phyloP scores from a whole-genome alignment of 2,329 filamentous ascomycete species.

The Elsinoe perseae region DNA sequence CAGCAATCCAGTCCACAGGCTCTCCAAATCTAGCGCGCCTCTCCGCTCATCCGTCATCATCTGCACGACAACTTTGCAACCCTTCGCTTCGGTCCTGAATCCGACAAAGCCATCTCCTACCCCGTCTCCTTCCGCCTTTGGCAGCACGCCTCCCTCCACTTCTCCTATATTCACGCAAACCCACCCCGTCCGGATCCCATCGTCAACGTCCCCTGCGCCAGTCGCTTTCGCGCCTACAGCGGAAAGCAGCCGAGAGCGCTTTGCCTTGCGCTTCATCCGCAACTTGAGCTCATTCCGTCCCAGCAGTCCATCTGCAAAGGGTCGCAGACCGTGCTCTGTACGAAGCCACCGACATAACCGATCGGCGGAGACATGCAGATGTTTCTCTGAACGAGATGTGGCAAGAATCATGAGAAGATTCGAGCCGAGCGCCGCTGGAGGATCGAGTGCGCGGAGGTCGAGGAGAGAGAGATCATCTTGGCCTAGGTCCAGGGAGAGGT shows the following conservation, averaged over 20 bases:
- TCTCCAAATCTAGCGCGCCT: constrained; percentile 58
- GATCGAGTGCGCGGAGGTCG: constrained; percentile 76
- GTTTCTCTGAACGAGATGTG: constrained; percentile 84
- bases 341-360: constrained; percentile 82
- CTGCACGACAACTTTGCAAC: constrained; percentile 60
- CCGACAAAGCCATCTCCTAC: constrained; percentile 58
- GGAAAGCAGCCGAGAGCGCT: constrained; percentile 72
- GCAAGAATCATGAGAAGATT: constrained; percentile 90
- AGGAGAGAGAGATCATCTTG: constrained; percentile 73
- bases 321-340: constrained; percentile 60
- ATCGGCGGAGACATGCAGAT: constrained; percentile 84
- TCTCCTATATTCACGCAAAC: constrained; percentile 85
- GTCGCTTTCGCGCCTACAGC: constrained; percentile 53
- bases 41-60: constrained; percentile 65
- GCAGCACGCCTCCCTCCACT: constrained; percentile 60
- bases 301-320: constrained; percentile 78
- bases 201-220: constrained; percentile 58
- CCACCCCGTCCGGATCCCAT: constrained; percentile 90
- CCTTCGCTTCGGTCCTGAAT: constrained; percentile 56
- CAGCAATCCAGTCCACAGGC: constrained; percentile 50
- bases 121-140: constrained; percentile 28
- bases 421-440: constrained; percentile 76
- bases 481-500: constrained; percentile 75
- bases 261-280: constrained; percentile 71
- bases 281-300: constrained; percentile 87